These are phyloP conservation scores for Hebeloma cylindrosporum DNA, from an alignment of 768 basidiomycete species.

Conservation along the genomic window DNA sequence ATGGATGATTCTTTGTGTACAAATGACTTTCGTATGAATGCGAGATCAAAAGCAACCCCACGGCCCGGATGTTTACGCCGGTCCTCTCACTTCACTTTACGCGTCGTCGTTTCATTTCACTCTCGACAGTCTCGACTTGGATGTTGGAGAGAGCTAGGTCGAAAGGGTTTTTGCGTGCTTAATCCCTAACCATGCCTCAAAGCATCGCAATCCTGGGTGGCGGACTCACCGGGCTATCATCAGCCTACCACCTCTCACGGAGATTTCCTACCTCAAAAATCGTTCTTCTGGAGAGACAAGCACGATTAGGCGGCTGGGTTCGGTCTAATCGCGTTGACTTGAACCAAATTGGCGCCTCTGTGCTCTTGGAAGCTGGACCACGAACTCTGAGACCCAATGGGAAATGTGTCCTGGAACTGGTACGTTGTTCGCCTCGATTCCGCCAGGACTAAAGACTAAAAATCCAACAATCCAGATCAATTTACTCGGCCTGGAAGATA, in stretches of 20 bases:
- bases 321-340: slow-evolving; percentile 55
- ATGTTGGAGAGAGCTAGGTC: too few species aligned
- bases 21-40: too few species aligned
- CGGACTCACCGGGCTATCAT: slow-evolving; percentile 78
- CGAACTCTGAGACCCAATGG: slow-evolving; percentile 81
- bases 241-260: slow-evolving; percentile 75
- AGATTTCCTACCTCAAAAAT: slow-evolving; percentile 60
- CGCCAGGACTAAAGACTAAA: neutral
- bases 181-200: too few species aligned
- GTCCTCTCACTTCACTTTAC: too few species aligned
- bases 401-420: slow-evolving; percentile 74
- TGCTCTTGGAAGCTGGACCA: slow-evolving; percentile 85
- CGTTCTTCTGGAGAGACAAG: slow-evolving; percentile 65
- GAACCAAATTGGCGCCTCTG: slow-evolving; percentile 22
- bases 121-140: too few species aligned
- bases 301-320: slow-evolving; percentile 86
- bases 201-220: slow-evolving; percentile 74
- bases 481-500: slow-evolving; percentile 59
- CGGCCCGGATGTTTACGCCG: too few species aligned
- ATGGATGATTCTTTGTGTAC: too few species aligned
- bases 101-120: too few species aligned
- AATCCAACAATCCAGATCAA: slow-evolving; percentile 56
- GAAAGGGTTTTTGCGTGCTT: too few species aligned
- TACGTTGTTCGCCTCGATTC: slow-evolving; percentile 34
- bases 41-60: too few species aligned